Conservation (phyloP, 768 basidiomycete species). For the Dentipellis sp. region DNA sequence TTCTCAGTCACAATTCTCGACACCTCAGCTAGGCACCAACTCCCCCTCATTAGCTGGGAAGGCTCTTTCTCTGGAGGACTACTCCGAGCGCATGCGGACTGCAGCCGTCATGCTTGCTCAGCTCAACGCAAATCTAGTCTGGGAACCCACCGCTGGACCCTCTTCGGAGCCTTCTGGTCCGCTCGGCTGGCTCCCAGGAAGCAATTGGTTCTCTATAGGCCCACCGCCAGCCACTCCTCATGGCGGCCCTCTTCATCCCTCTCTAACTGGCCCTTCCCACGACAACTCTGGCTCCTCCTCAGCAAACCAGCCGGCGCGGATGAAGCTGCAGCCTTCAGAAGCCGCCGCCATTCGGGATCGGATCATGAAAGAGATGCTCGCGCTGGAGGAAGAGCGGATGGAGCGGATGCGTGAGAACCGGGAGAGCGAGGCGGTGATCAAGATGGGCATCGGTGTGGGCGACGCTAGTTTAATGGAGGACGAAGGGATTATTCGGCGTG, state of each 20-base stretch:
- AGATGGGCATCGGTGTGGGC: slow-evolving; percentile 21
- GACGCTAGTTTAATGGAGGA: slow-evolving; percentile 45
- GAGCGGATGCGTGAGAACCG: slow-evolving; percentile 72
- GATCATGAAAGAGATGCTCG: slow-evolving; percentile 98
- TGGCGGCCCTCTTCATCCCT: slow-evolving; percentile 21
- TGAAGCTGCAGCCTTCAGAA: slow-evolving; percentile 72
- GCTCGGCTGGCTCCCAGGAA: slow-evolving; percentile 21
- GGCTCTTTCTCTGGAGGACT: slow-evolving; percentile 82
- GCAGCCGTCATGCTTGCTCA: slow-evolving; percentile 98
- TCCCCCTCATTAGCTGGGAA: slow-evolving; percentile 5
- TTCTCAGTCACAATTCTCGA: slow-evolving; percentile 1
- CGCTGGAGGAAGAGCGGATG: slow-evolving; percentile 95
- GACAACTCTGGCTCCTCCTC: slow-evolving; percentile 4
- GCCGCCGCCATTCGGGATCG: slow-evolving; percentile 86
- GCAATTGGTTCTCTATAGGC: slow-evolving; percentile 17
- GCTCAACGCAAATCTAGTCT: slow-evolving; percentile 71
- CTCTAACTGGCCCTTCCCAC: slow-evolving; percentile 19
- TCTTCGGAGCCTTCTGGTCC: slow-evolving; percentile 12
- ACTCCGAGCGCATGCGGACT: slow-evolving; percentile 96
- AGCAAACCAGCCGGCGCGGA: slow-evolving; percentile 28
- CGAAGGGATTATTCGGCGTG: slow-evolving; percentile 86
- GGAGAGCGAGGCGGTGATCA: slow-evolving; percentile 60
- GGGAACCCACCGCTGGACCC: slow-evolving; percentile 34
- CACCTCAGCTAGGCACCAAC: slow-evolving; percentile 8
- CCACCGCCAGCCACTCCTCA: slow-evolving; percentile 8